These are phyloP conservation scores for Balansia obtecta DNA, from an alignment of 2,329 filamentous ascomycete species.

Conservation along the genomic window DNA sequence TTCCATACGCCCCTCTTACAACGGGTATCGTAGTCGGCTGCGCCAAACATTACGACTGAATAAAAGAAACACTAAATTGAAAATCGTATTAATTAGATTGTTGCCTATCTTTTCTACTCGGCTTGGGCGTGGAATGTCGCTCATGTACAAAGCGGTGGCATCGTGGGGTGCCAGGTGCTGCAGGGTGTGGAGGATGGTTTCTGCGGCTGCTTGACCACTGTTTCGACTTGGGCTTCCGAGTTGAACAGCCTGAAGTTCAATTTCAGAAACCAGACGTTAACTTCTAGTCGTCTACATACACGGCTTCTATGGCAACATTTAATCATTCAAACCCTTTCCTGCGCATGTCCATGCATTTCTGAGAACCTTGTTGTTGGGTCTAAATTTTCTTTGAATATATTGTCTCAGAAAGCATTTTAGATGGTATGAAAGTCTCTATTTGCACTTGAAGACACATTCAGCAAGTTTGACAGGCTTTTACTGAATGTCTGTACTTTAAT, in stretches of 20 bases:
- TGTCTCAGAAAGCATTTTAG: too few species aligned
- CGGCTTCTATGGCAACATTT: conserved; percentile 81
- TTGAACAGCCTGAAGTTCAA: conserved; percentile 35
- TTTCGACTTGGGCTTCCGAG: conserved; percentile 56
- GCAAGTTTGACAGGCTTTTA: too few species aligned
- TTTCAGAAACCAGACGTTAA: conserved; percentile 29
- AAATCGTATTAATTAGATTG: too few species aligned
- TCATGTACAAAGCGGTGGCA: conserved; percentile 44
- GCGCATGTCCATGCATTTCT: conserved; percentile 73
- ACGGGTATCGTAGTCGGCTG: too few species aligned
- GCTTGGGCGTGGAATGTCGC: conserved; percentile 69
- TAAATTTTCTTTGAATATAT: too few species aligned
- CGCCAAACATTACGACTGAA: too few species aligned
- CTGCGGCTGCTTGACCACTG: conserved; percentile 52
- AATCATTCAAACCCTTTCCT: conserved; percentile 78
- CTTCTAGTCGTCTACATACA: conserved; percentile 77
- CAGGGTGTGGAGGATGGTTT: conserved; percentile 57
- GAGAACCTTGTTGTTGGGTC: conserved; percentile 48
- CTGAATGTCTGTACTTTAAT: too few species aligned
- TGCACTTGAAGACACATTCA: too few species aligned
- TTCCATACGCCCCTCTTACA: too few species aligned
- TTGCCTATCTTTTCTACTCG: too few species aligned
- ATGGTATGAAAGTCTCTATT: too few species aligned
- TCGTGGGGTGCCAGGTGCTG: conserved; percentile 54
- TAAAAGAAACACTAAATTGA: too few species aligned